phyloP scores from a whole-genome alignment of 257 asterid species.

The Primulina eburnea region DNA sequence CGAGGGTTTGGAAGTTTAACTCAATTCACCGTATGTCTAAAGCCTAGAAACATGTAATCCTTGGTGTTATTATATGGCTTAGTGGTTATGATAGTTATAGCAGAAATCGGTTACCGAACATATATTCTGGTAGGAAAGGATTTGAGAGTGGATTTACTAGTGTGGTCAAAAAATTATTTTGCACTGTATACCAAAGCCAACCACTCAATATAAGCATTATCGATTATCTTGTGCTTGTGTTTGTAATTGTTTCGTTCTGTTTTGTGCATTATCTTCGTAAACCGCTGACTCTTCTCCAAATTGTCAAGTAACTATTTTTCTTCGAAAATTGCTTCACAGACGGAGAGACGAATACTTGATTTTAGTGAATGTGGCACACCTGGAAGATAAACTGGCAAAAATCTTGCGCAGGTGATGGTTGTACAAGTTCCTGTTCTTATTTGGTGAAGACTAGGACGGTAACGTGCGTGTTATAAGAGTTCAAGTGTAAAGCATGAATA shows the following conservation, averaged over 20 bases:
- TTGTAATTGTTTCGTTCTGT: not conserved
- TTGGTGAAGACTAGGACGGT: conserved; percentile 69
- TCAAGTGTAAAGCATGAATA: conserved; percentile 16
- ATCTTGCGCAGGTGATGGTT: conserved; percentile 32
- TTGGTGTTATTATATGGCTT: not conserved
- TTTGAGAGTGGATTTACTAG: not conserved
- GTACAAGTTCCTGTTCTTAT: conserved; percentile 67
- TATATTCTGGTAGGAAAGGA: not conserved
- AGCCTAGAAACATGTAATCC: not conserved
- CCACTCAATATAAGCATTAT: not conserved
- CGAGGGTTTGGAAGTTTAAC: not conserved
- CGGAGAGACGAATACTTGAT: conserved; percentile 77
- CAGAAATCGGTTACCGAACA: not conserved
- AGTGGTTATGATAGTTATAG: not conserved
- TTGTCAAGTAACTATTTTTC: not conserved
- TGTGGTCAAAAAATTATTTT: not conserved
- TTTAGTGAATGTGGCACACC: conserved; percentile 87
- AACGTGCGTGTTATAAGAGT: conserved; percentile 15
- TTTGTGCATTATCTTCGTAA: not conserved
- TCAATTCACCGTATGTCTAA: too few relatives aligned
- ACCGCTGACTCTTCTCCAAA: not conserved
- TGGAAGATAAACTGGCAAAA: conserved; percentile 45
- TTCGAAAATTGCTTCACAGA: conserved; percentile 36
- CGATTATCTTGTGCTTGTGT: not conserved
- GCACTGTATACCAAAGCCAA: not conserved